Evolutionary conservation across 2,329 filamentous ascomycete genomes (phyloP), one percentile per base, ranked within the genome.

Genomic region (Colletotrichum truncatum): DNA sequence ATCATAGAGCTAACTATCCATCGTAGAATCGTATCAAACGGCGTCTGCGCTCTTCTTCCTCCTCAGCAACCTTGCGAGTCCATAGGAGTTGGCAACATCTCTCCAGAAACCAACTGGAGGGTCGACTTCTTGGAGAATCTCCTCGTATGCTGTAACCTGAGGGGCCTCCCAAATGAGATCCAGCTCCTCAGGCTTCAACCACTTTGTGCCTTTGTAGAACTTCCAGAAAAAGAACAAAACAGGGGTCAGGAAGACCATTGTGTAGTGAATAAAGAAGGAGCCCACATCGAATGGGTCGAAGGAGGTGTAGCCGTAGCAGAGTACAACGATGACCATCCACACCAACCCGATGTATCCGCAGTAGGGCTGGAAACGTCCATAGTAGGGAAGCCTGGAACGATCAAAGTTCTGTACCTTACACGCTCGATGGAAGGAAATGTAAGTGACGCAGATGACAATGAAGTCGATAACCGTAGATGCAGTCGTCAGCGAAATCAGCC

Each of bases 291-390:
- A 91, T 2, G 86, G 87, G 39, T 83, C 87, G 75, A 91, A 90
- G 60, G 82, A 87, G 68, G 77, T 83, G 84, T 85, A 91, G 3
- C 89, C 89, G 68, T 91, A 88, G 58, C 38, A 41, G 0, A 91
- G 83, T 2, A 91, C 78, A 5, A 91, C 84, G 10, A 91, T 78
- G 30, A 90, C 81, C 71, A 89, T 90, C 32, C 90, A 78, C 0
- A 85, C 65, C 11, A 91, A 80, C 6, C 82, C 84, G 14, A 86
- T 71, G 71, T 85, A 83, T 0, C 88, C 88, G 0, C 88, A 88
- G 60, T 80, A 84, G 0, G 89, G 89, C 64, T 91, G 90, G 0
- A 88, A 89, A 85, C 86, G 89, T 71, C 90, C 90, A 64, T 83
- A 85, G 76, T 88, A 91, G 0, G 88, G 87, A 0, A 91, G 80